Evolutionary conservation across 2,329 filamentous ascomycete genomes (phyloP).

Genomic region (Claviceps quebecensis): DNA sequence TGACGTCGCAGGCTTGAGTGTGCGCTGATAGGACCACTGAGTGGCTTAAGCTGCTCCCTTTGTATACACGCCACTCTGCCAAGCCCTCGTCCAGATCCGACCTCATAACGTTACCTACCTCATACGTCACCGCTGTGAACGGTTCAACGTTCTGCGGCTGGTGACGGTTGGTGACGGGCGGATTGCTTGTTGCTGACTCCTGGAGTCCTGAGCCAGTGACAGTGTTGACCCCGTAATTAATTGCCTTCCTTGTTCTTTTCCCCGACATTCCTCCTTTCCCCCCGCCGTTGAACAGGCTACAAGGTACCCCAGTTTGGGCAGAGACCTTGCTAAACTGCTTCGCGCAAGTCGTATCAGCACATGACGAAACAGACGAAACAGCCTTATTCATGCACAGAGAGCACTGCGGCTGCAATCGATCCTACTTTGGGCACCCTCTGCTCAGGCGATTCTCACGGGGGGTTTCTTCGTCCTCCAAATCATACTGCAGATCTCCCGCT

Average conservation of each 20-base stretch:
- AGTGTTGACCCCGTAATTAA: not conserved
- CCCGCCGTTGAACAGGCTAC: not conserved
- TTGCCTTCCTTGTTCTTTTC: not conserved
- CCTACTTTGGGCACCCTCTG: not conserved
- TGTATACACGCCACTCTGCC: no score
- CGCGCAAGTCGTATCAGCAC: not conserved
- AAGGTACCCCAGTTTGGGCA: not conserved
- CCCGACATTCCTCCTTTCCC: not conserved
- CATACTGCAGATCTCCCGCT: not conserved
- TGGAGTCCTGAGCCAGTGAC: not conserved
- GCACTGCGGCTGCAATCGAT: not conserved
- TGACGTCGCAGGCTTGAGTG: conserved; percentile 1
- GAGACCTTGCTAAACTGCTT: not conserved
- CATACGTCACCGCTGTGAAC: not conserved
- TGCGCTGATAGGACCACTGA: not conserved
- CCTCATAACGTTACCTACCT: no score
- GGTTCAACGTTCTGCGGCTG: not conserved
- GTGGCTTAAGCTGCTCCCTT: not conserved
- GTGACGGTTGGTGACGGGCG: not conserved
- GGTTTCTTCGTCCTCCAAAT: not conserved
- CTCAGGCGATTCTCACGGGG: not conserved
- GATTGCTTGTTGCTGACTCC: not conserved
- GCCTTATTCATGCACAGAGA: not conserved
- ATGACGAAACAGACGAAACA: not conserved
- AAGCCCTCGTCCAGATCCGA: no score